Evolutionary conservation across 352 stramenopile genomes (phyloP), one percentile per base, ranked within the genome.

Genomic region (Phytophthora megakarya): DNA sequence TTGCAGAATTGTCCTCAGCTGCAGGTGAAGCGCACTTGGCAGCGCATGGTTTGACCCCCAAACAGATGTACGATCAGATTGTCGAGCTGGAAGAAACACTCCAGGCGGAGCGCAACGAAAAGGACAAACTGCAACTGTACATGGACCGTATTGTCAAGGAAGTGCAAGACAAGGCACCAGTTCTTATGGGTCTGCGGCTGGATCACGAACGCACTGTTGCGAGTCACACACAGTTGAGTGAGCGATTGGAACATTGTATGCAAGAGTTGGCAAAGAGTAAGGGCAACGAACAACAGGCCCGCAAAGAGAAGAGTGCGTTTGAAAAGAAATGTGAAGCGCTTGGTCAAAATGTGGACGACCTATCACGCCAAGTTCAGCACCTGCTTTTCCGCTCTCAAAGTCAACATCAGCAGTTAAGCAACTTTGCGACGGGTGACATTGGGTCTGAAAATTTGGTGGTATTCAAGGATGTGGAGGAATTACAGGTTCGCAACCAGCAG

Each of bases 311-410:
- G 57, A 67, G 61, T 33, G 59, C 76, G 16, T 76, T 87, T 43
- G 80, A 93, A 69, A 75, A 76, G 30, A 86, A 96, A 55, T 89
- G 84, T 33, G 70, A 87, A 3, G 82, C 90, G 25, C 72, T 97
- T 18, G 74, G 77, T 21, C 78, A 89, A 54, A 92, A 89, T 38
- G 92, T 96, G 30, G 81, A 93, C 23, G 93, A 98, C 61, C 75
- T 98, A 43, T 96, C 92, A 6, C 81, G 84, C 10, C 96, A 98
- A 72, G 89, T 98, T 5, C 96, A 98, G 70, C 80, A 95, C 53
- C 40, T 94, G 46, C 68, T 94, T 9, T 92, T 90, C 72, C 78
- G 80, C 22, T 83, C 81, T 13, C 78, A 98, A 21, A 72, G 97
- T 37, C 61, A 73, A 5, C 59, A 67, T 18, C 47, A 71, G 10